Base-by-base conservation (phyloP, 2,329 filamentous ascomycete species). In the Xylariaceae sp. region DNA sequence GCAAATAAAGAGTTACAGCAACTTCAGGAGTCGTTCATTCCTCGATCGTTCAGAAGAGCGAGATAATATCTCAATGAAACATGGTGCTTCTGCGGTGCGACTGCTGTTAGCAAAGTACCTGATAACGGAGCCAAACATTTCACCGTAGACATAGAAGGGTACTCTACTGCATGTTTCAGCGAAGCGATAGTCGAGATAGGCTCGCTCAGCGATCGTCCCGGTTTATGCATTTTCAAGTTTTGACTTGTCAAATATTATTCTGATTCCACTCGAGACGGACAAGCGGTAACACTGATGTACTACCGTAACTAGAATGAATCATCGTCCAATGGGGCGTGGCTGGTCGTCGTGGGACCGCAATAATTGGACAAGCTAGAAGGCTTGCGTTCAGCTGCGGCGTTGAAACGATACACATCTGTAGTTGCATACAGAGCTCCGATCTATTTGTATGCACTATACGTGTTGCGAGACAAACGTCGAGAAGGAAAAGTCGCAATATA, bases 241-340 rank as follows among this genome's bases (percentile, higher is more conserved):
- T 37, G 43, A 52, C 43, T 53, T 43, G 53, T 56, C 53, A 53
- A n/a, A 33, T 44, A 30, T 53, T 35, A 49, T 49, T 35, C 48
- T 21, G 16, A 39, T 44, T 44, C 49, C 47, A 42, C 37, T n/a
- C n/a, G 26, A 37, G 41, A 33, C 15, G 37, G 20, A 13, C 16
- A 55, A 36, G 42, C 42, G 37, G 53, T 46, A 26, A 47, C 47
- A 39, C 53, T 44, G 30, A 36, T 53, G 48, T 40, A 47, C 20
- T 48, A 33, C 53, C 21, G 37, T 24, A 47, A 48, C 15, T 21
- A 50, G 44, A 46, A 39, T 18, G 39, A 29, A 47, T 50, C 50
- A 13, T 15, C 53, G 42, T 20, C 48, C 43, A 47, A 52, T 55
- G 21, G 43, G 18, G 26, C 39, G 23, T n/a, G n/a, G n/a, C n/a